Percentiles rank a stretch among this genome's conserved stretches.
Conservation (phyloP, 805 yeast genomes). For the Hanseniaspora vineae region DNA sequence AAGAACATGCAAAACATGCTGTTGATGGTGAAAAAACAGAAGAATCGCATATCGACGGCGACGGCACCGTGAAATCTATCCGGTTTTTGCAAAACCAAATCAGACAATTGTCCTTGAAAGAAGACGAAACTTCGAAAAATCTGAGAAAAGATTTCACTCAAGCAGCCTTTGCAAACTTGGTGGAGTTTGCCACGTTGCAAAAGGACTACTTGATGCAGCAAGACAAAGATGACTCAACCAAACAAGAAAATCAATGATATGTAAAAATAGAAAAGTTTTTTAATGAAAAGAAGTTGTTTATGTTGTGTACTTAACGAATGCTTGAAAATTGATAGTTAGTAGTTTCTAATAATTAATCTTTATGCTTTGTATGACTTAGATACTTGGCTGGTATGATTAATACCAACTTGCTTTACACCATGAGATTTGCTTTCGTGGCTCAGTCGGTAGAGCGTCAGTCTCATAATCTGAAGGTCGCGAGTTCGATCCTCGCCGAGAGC, state of each 20-base stretch:
- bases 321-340: no score
- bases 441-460: slow-evolving; percentile 39
- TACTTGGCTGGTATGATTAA: no score
- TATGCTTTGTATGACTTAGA: no score
- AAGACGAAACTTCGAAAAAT: slow-evolving; percentile 5
- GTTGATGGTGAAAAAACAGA: no score
- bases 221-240: slow-evolving; percentile 7
- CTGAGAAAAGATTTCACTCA: slow-evolving; percentile 32
- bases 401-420: no score
- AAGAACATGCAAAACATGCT: background rate
- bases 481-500: slow-evolving; percentile 36
- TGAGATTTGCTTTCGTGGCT: slow-evolving; percentile 27
- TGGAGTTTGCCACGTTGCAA: slow-evolving; percentile 50
- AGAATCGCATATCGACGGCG: background rate
- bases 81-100: slow-evolving; percentile 1
- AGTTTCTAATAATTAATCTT: no score
- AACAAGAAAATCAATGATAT: background rate
- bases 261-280: background rate
- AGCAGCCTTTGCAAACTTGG: slow-evolving; percentile 58
- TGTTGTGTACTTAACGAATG: no score
- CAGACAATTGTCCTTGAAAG: background rate
- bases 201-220: slow-evolving; percentile 29
- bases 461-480: slow-evolving; percentile 36
- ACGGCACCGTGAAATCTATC: background rate
- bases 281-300: background rate